Evolutionary conservation across 2,329 filamentous ascomycete genomes (phyloP), one percentile per base, ranked within the genome.

Genomic region (Fusarium cicatricum): DNA sequence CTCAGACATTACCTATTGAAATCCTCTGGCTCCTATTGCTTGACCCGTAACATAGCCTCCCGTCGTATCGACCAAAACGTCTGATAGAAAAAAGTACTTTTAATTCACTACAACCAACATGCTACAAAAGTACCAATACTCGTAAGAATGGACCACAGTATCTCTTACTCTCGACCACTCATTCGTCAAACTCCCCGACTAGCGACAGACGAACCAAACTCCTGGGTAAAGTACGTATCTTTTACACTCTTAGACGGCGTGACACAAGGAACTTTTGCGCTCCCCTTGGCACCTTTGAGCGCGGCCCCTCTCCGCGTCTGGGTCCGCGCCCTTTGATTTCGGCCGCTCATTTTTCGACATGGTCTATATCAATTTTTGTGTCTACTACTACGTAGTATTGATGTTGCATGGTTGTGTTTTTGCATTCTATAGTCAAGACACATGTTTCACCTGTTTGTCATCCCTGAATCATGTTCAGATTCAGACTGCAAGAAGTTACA

Each of bases 201-300:
- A 32, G 16, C 52, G 28, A 29, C 37, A 49, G 16, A 21, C 55
- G 56, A 62, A 38, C 60, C 60, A 62, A 45, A 57, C 37, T 46
- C 32, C 32, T 60, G 60, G 60, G 46, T 57, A 36, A 41, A 51
- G 32, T 54, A 57, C 48, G 60, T 57, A 64, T 31, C 29, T 16
- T 21, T 37, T 11, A 23, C 16, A 38, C 21, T 28, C 3, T 21
- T 10, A 21, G 23, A 15, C 14, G 12, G n/a, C 21, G 17, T 28
- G 37, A 28, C 37, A 28, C 37, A 21, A 68, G 67, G 67, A 69
- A 69, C 67, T 69, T 69, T 69, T 69, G 67, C 55, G 49, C 41
- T 45, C 37, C 49, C 63, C 55, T 67, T 67, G 67, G 67, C 52
- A 69, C 67, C 66, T 69, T 69, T 69, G 67, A 60, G 60, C 66